A percentile compares a stretch with the other conserved stretches of the same genome.
phyloP scores from a whole-genome alignment of 2,329 filamentous ascomycete genomes.

The Aspergillus luchuensis region DNA sequence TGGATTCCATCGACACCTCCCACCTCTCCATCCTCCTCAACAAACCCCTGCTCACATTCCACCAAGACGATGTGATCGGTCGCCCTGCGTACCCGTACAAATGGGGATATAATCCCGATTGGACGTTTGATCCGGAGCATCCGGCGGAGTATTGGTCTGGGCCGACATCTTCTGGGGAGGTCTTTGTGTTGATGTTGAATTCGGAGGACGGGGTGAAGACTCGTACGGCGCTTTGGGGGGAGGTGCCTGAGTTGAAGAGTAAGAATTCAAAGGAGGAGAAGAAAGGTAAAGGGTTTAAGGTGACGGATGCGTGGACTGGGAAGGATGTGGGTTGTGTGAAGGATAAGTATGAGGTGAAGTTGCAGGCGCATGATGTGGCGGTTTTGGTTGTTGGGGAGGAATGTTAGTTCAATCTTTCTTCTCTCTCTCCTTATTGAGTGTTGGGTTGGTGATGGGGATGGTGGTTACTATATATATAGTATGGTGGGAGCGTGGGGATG shows the following conservation, averaged over 20 bases:
- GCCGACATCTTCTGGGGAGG: constrained; percentile 23
- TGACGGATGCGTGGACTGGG: constrained; percentile 35
- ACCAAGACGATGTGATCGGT: constrained; percentile 51
- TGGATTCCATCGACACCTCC: constrained; percentile 39
- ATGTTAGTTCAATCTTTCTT: constrained; percentile 3
- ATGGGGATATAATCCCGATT: constrained; percentile 39
- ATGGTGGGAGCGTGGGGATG: background rate
- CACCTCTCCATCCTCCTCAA: constrained; percentile 50
- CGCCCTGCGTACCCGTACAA: constrained; percentile 48
- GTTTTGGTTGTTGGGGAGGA: constrained; percentile 30
- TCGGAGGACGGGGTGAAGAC: constrained; percentile 25
- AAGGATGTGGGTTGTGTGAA: constrained; percentile 34
- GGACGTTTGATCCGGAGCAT: constrained; percentile 36
- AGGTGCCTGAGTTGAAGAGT: constrained; percentile 31
- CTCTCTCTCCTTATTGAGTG: background rate
- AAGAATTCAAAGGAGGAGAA: background rate
- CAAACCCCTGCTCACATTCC: constrained; percentile 42
- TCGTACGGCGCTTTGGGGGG: constrained; percentile 32
- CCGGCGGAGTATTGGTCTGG: constrained; percentile 43
- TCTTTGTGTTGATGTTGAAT: constrained; percentile 37
- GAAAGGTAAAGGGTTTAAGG: constrained; percentile 18
- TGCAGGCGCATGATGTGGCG: constrained; percentile 35
- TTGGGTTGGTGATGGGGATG: background rate
- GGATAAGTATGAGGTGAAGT: constrained; percentile 23
- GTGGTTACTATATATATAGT: background rate